Conservation (phyloP, 164 flowering plant genomes). For the Hamamelis virginiana region DNA sequence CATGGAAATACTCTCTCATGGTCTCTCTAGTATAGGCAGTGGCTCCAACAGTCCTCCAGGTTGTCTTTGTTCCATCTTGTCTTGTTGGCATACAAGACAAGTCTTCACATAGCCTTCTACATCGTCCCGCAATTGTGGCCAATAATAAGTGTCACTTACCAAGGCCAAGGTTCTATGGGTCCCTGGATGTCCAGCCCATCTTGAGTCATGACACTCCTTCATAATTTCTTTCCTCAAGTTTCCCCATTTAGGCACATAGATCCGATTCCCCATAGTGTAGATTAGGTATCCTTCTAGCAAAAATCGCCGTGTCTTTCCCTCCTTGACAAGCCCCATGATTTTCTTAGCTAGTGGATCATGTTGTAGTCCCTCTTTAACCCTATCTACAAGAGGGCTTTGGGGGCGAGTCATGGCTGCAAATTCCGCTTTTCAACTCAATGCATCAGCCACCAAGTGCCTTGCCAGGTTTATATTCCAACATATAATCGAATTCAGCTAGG, state of each 20-base stretch:
- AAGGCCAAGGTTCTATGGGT: too few relatives aligned
- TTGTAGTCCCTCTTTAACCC: not conserved
- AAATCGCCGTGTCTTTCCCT: not conserved
- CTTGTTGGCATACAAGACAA: conserved; percentile 13
- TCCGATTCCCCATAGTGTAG: not conserved
- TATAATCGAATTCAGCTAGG: conserved; percentile 11
- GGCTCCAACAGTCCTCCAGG: conserved; percentile 4
- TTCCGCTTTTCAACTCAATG: not conserved
- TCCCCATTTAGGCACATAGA: not conserved
- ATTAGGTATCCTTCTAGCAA: not conserved
- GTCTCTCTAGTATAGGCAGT: not conserved
- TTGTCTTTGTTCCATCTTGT: not conserved
- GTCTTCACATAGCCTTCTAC: not conserved
- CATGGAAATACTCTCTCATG: not conserved
- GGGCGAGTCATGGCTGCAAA: not conserved
- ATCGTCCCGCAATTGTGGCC: not conserved
- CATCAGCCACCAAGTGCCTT: not conserved
- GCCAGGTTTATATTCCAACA: conserved; percentile 1
- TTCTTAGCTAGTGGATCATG: not conserved
- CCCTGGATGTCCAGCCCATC: conserved; percentile 7
- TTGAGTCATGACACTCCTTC: conserved; percentile 1
- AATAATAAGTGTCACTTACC: too few relatives aligned
- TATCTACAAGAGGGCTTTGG: not conserved
- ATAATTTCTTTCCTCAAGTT: not conserved
- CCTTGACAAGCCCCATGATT: not conserved